Evolutionary conservation across 768 basidiomycete genomes (phyloP).

Genomic region (Lactarius psammicola): DNA sequence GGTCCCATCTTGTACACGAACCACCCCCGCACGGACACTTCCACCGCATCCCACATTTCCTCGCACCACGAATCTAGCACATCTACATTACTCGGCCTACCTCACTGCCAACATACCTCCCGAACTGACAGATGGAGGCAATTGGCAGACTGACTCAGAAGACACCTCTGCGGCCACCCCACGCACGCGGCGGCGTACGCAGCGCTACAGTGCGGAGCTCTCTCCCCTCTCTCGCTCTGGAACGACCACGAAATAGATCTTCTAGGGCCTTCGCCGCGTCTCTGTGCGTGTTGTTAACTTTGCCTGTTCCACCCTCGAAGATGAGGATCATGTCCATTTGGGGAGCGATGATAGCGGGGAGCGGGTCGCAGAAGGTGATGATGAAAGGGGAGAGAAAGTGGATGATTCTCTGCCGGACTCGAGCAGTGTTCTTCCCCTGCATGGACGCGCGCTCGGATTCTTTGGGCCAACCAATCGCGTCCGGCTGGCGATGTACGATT

Average conservation of each 20-base stretch:
- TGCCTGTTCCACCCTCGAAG: slow-evolving; percentile 57
- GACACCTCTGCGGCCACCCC: slow-evolving; percentile 39
- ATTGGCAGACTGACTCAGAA: slow-evolving; percentile 31
- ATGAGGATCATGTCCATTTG: slow-evolving; percentile 57
- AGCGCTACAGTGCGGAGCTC: slow-evolving; percentile 56
- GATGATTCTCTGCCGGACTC: slow-evolving; percentile 40
- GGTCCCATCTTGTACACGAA: slow-evolving; percentile 41
- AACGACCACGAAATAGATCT: slow-evolving; percentile 56
- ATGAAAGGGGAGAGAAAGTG: slow-evolving; percentile 35
- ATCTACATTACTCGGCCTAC: slow-evolving; percentile 52
- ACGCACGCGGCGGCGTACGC: slow-evolving; percentile 42
- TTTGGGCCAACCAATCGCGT: slow-evolving; percentile 68
- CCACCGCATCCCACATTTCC: slow-evolving; percentile 51
- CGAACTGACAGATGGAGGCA: slow-evolving; percentile 32
- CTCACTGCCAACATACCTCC: slow-evolving; percentile 55
- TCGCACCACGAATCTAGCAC: slow-evolving; percentile 35
- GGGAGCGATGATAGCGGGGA: slow-evolving; percentile 38
- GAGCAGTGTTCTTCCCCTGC: slow-evolving; percentile 50
- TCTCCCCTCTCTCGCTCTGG: slow-evolving; percentile 60
- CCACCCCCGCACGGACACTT: slow-evolving; percentile 46
- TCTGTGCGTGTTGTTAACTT: slow-evolving; percentile 83
- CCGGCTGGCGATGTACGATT: slow-evolving; percentile 60
- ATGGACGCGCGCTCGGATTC: slow-evolving; percentile 76
- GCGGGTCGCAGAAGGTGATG: slow-evolving; percentile 33
- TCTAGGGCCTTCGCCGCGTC: slow-evolving; percentile 56